Conservation (phyloP, 768 basidiomycete genomes). For the Phanerodontia chrysosporium region DNA sequence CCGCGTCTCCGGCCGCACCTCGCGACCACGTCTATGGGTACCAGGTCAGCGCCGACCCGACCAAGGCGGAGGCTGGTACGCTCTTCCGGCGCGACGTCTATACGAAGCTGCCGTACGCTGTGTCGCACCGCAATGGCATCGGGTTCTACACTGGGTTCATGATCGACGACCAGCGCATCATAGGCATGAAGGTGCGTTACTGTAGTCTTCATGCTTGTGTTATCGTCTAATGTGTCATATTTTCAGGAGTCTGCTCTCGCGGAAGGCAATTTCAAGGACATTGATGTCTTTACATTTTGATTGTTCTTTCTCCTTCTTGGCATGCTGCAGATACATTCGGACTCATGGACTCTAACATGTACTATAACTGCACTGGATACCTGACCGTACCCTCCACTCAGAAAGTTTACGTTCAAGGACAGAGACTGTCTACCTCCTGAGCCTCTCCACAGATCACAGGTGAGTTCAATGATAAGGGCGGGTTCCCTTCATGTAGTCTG, state of each 20-base stretch:
- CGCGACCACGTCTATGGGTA: background rate
- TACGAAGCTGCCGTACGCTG: slow-evolving; percentile 19
- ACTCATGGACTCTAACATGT: background rate
- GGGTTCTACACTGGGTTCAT: slow-evolving; percentile 35
- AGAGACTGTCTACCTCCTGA: too few relatives aligned
- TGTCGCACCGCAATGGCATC: slow-evolving; percentile 8
- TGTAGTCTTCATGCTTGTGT: background rate
- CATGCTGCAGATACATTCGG: background rate
- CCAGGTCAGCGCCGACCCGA: background rate
- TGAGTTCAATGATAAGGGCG: too few relatives aligned
- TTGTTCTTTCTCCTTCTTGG: background rate
- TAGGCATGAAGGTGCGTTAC: slow-evolving; percentile 37
- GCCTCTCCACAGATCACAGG: too few relatives aligned
- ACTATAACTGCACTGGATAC: background rate
- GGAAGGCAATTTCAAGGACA: slow-evolving; percentile 31
- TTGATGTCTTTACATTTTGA: slow-evolving; percentile 34
- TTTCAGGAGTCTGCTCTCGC: slow-evolving; percentile 25
- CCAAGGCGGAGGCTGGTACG: background rate
- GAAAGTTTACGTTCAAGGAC: too few relatives aligned
- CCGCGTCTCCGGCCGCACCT: background rate
- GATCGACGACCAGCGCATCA: slow-evolving; percentile 38
- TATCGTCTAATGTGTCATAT: background rate
- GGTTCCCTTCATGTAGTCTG: too few relatives aligned
- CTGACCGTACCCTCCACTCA: background rate
- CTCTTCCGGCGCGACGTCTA: slow-evolving; percentile 17